Percentiles rank a stretch among this genome's conserved stretches.
These are phyloP conservation scores for Gautieria morchelliformis DNA, from an alignment of 768 basidiomycete genomes.

Conservation along the genomic window DNA sequence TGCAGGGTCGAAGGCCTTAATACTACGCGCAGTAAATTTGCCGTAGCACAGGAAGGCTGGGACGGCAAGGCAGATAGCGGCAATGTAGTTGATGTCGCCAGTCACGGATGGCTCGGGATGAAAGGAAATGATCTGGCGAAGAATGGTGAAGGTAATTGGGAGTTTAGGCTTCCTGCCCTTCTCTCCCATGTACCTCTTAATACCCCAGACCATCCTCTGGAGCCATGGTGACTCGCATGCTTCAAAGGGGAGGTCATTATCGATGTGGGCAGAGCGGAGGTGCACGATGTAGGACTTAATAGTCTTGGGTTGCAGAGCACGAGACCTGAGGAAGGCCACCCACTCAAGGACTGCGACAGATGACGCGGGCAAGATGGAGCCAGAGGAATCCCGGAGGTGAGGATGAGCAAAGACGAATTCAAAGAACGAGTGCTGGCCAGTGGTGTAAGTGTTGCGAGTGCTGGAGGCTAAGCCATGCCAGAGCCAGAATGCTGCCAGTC, in stretches of 20 bases:
- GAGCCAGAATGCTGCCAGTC: constrained; percentile 9
- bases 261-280: too few species aligned
- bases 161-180: constrained; percentile 17
- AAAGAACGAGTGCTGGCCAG: constrained; percentile 22
- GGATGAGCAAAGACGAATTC: constrained; percentile 11
- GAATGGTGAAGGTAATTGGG: constrained; percentile 20
- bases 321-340: too few species aligned
- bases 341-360: constrained; percentile 2
- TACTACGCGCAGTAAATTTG: not conserved
- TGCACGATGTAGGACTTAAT: too few species aligned
- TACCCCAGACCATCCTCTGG: constrained; percentile 19
- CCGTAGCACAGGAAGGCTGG: not conserved
- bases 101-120: not conserved
- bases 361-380: constrained; percentile 6
- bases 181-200: constrained; percentile 1
- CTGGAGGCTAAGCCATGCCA: constrained; percentile 24
- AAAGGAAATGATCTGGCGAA: constrained; percentile 9
- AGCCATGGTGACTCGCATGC: too few species aligned
- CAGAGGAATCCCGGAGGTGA: constrained; percentile 8
- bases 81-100: not conserved
- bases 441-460: constrained; percentile 22
- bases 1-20: not conserved
- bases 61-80: not conserved
- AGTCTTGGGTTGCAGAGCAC: too few species aligned
- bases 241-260: too few species aligned